Conservation (phyloP, 2,329 filamentous ascomycete genomes). For the Fusarium camptoceras region DNA sequence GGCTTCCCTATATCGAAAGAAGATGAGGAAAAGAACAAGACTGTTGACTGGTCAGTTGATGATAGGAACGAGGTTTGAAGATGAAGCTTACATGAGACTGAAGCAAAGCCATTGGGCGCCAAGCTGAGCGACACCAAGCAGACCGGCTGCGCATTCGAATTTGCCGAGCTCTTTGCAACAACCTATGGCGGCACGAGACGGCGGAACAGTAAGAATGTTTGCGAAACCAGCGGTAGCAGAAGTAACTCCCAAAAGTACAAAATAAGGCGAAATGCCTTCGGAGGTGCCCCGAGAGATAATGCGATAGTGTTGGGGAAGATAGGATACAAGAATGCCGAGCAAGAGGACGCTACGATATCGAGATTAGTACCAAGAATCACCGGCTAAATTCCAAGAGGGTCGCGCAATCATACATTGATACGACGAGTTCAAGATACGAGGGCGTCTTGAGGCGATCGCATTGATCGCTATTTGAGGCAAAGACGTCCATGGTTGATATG, state of each 20-base stretch:
- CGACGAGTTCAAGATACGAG: constrained; percentile 65
- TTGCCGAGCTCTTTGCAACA: constrained; percentile 87
- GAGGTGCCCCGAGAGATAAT: constrained; percentile 88
- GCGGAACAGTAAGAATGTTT: constrained; percentile 90
- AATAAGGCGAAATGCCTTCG: constrained; percentile 95
- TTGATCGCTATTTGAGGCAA: constrained; percentile 39
- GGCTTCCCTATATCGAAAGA: constrained; percentile 78
- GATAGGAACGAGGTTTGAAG: constrained; percentile 34
- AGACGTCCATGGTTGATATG: constrained; percentile 45
- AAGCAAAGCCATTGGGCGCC: constrained; percentile 94
- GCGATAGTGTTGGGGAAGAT: constrained; percentile 92
- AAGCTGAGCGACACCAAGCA: constrained; percentile 91
- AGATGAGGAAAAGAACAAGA: constrained; percentile 91
- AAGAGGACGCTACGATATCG: constrained; percentile 72
- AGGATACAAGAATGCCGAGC: constrained; percentile 89
- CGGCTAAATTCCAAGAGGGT: neutral
- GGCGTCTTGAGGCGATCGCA: constrained; percentile 66
- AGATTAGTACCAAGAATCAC: constrained; percentile 10
- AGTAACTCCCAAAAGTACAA: constrained; percentile 91
- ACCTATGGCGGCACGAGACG: constrained; percentile 82
- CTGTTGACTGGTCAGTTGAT: constrained; percentile 58
- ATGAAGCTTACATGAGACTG: constrained; percentile 79
- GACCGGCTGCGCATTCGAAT: constrained; percentile 84
- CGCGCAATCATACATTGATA: constrained; percentile 62
- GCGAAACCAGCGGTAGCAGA: constrained; percentile 89